Evolutionary conservation across 805 yeast genomes (phyloP).

Genomic region (Cyberlindnera japonica): DNA sequence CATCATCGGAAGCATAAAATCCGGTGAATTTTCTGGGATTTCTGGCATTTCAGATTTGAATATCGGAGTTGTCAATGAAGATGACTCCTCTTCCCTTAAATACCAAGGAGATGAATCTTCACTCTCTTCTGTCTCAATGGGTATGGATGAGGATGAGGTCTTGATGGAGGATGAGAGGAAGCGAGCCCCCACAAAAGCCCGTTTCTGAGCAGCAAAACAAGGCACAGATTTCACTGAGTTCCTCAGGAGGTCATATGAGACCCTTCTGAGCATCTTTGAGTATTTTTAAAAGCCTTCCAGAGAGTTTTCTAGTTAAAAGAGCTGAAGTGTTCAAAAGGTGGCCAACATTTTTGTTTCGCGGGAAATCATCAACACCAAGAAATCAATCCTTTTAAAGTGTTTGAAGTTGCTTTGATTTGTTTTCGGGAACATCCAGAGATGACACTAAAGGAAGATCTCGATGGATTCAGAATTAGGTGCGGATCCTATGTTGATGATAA

Average conservation of each 20-base stretch:
- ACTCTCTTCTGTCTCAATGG: background rate
- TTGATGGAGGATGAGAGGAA: background rate
- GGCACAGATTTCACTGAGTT: too few relatives aligned
- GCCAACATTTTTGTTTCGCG: too few relatives aligned
- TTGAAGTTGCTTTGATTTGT: too few relatives aligned
- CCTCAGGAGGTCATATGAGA: too few relatives aligned
- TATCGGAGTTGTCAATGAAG: constrained; percentile 33
- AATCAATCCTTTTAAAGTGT: too few relatives aligned
- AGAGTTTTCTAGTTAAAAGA: too few relatives aligned
- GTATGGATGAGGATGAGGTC: background rate
- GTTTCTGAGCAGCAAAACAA: too few relatives aligned
- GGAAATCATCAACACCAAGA: background rate
- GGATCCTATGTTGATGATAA: constrained; percentile 12
- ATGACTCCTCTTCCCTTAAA: constrained; percentile 41
- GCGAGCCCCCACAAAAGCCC: too few relatives aligned
- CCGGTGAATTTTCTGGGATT: constrained; percentile 60
- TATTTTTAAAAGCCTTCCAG: too few relatives aligned
- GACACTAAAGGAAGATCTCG: background rate
- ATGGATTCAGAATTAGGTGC: background rate
- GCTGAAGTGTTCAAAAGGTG: too few relatives aligned
- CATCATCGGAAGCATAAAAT: constrained; percentile 41
- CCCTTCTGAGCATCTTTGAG: too few relatives aligned
- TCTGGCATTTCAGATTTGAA: constrained; percentile 44
- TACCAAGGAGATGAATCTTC: constrained; percentile 58
- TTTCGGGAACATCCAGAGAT: background rate